A percentile compares a stretch with the other conserved stretches of the same genome.
These are phyloP conservation scores for Cochlearia excelsa DNA, from an alignment of 345 rosid genomes.

Conservation along the genomic window DNA sequence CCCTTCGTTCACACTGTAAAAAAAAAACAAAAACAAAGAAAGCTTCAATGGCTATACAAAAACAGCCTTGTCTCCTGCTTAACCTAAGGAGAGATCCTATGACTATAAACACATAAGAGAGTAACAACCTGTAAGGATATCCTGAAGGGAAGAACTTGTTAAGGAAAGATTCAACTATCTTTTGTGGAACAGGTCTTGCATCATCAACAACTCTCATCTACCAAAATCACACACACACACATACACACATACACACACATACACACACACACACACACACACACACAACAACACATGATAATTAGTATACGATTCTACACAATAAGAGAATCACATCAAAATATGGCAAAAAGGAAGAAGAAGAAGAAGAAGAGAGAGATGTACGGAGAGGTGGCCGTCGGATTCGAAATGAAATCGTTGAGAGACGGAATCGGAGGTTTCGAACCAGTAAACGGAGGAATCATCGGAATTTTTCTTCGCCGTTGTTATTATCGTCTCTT, in stretches of 20 bases:
- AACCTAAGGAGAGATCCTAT: neutral
- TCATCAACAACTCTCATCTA: conserved; percentile 75
- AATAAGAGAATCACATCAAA: neutral
- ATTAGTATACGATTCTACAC: neutral
- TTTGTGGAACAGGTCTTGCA: conserved; percentile 55
- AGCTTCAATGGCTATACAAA: neutral
- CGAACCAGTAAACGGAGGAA: conserved; percentile 61
- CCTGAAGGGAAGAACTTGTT: conserved; percentile 90
- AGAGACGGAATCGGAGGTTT: conserved; percentile 66
- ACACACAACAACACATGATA: neutral
- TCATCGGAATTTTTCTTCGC: conserved; percentile 27
- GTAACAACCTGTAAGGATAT: conserved; percentile 74
- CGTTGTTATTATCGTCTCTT: conserved; percentile 29
- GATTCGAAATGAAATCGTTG: conserved; percentile 65
- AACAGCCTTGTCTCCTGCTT: neutral
- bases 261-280: too few relatives aligned
- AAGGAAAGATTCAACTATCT: conserved; percentile 65
- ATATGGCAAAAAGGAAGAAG: neutral
- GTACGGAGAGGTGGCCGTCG: conserved; percentile 72
- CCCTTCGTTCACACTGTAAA: conserved; percentile 83
- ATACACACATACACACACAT: too few relatives aligned
- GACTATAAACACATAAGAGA: too few relatives aligned
- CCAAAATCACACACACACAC: too few relatives aligned
- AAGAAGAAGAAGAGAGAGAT: neutral
- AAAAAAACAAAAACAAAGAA: neutral